Evolutionary conservation across 441 rosid genomes (phyloP), one percentile per base, ranked within the genome.

Genomic region (Erodium texanum): DNA sequence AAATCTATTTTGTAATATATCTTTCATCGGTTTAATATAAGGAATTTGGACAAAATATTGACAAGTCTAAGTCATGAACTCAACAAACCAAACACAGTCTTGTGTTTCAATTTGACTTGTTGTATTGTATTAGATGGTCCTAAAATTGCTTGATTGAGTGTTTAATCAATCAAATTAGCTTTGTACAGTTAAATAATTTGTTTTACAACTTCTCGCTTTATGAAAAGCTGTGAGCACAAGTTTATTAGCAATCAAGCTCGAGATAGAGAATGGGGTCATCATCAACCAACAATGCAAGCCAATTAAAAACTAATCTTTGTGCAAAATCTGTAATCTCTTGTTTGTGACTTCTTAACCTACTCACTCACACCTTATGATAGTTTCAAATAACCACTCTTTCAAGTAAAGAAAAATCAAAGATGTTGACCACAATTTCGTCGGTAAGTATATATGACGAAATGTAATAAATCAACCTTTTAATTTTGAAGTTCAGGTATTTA

Each of bases 331-430:
- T 45, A 45, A 65, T 29, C 38, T 56, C 15, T 22, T 24, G 45
- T 43, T 67, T 63, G 68, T 66, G 73, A 16, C 36, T 18, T 24
- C 68, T 59, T 23, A 65, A 32, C 71, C 65, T 3, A 54, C 71
- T 69, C 64, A 24, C 32, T 27, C 29, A 45, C n/a, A 14, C 14
- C 16, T 45, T 38, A 5, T 38, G 7, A 38, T 45, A 11, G 10
- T 0, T 45, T 45, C 12, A 41, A 41, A 41, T 41, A 8, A 5
- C 12, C 3, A 9, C 14, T 10, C 12, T 41, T 41, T 10, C 3
- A 32, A 32, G 3, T 32, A 32, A 41, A 9, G 14, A 41, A n/a
- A n/a, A n/a, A n/a, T n/a, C n/a, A n/a, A n/a, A n/a, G n/a, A n/a
- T n/a, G n/a, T n/a, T n/a, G n/a, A n/a, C n/a, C n/a, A n/a, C n/a